A percentile compares a stretch with the other conserved stretches of the same genome.
Evolutionary conservation across 441 rosid species (phyloP).

Genomic region (Euphorbia schlechtendalii): DNA sequence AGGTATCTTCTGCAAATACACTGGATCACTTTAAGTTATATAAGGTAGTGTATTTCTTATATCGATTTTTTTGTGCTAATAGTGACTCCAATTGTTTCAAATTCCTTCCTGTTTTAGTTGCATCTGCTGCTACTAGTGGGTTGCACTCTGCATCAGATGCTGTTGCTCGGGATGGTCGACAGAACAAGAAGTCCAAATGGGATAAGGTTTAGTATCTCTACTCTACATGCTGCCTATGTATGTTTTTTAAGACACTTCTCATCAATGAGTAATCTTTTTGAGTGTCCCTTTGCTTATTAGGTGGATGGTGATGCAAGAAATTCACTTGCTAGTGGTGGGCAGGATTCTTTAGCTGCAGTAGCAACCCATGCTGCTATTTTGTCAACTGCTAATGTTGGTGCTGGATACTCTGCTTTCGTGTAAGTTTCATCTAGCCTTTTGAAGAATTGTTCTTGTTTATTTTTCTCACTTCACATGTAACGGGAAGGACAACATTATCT

Average conservation of each 20-base stretch:
- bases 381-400: constrained; percentile 72
- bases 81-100: constrained; percentile 15
- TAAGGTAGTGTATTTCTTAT: not conserved
- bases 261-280: constrained; percentile 1
- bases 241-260: constrained; percentile 1
- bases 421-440: constrained; percentile 33
- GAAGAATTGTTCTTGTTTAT: not conserved
- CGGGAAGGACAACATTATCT: not conserved
- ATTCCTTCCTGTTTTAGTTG: constrained; percentile 38
- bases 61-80: not conserved
- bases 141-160: constrained; percentile 44
- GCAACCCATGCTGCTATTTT: constrained; percentile 58
- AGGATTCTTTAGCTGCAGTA: constrained; percentile 49
- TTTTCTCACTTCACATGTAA: not conserved
- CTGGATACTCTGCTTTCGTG: constrained; percentile 91
- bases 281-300: constrained; percentile 33
- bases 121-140: constrained; percentile 34
- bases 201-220: constrained; percentile 70
- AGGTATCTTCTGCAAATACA: constrained; percentile 30
- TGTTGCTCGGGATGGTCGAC: constrained; percentile 61
- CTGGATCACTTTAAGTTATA: constrained; percentile 3
- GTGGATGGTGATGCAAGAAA: constrained; percentile 70
- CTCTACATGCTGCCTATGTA: constrained; percentile 10
- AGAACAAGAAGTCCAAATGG: constrained; percentile 94
- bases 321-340: constrained; percentile 45